Evolutionary conservation across 345 rosid genomes (phyloP).

Genomic region (Triadica sebifera): DNA sequence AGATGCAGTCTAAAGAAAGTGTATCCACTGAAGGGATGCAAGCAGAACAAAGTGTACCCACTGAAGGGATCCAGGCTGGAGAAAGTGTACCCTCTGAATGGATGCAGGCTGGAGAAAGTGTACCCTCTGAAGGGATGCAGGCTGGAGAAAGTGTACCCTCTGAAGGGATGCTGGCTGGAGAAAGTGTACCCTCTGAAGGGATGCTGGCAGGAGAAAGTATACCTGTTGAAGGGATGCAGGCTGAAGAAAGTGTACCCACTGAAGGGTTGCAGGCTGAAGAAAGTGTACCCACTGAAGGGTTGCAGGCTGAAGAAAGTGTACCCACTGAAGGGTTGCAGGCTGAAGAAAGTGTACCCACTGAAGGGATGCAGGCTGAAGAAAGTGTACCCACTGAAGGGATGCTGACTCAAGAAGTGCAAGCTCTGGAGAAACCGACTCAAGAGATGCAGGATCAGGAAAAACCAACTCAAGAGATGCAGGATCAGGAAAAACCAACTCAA

Average conservation of each 20-base stretch:
- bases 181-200: neutral
- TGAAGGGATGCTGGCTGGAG: neutral
- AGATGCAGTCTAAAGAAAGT: conserved; percentile 7
- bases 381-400: neutral
- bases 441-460: conserved; percentile 8
- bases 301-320: neutral
- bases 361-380: neutral
- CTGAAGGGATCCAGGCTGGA: neutral
- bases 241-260: neutral
- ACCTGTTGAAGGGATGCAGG: neutral
- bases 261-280: conserved; percentile 1
- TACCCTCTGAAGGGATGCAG: neutral
- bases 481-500: neutral
- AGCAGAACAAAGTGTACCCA: neutral
- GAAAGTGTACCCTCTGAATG: neutral
- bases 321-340: neutral
- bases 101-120: neutral
- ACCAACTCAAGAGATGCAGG: neutral
- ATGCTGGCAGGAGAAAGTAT: neutral
- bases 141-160: neutral
- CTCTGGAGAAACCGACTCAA: neutral
- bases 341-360: neutral
- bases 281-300: neutral
- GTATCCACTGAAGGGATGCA: neutral
- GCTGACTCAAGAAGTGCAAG: neutral